A percentile compares a stretch with the other conserved stretches of the same genome.
These are phyloP conservation scores for Seiridium cupressi DNA, from an alignment of 2,329 filamentous ascomycete species.

Conservation along the genomic window DNA sequence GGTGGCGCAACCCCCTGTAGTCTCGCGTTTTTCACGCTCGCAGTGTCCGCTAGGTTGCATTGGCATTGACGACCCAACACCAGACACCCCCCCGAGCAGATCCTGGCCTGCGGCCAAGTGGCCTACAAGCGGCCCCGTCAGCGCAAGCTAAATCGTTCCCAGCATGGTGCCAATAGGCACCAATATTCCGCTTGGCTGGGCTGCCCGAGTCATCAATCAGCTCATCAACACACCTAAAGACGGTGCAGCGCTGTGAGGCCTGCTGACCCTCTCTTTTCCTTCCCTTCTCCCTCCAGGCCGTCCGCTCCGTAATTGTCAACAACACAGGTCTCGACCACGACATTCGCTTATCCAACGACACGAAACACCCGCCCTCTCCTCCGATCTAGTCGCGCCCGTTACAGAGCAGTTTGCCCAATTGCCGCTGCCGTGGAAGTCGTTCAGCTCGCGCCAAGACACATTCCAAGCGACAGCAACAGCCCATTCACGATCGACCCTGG, in stretches of 20 bases:
- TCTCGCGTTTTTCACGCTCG: too few relatives aligned
- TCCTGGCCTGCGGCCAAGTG: neutral
- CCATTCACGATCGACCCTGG: neutral
- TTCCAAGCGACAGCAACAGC: neutral
- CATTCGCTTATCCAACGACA: slow-evolving; percentile 2
- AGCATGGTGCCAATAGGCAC: neutral
- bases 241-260: neutral
- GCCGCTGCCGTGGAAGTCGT: neutral
- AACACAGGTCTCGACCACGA: neutral
- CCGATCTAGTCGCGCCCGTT: too few relatives aligned
- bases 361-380: neutral
- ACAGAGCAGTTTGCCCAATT: neutral
- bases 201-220: slow-evolving; percentile 9
- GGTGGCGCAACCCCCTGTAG: too few relatives aligned
- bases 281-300: neutral
- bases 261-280: neutral
- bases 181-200: neutral
- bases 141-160: neutral
- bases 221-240: neutral
- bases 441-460: slow-evolving; percentile 1
- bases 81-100: neutral
- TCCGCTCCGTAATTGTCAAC: neutral
- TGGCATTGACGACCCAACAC: too few relatives aligned
- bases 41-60: too few relatives aligned
- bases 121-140: neutral